Conservation (phyloP, 768 basidiomycete species). For the Suillus brevipes region DNA sequence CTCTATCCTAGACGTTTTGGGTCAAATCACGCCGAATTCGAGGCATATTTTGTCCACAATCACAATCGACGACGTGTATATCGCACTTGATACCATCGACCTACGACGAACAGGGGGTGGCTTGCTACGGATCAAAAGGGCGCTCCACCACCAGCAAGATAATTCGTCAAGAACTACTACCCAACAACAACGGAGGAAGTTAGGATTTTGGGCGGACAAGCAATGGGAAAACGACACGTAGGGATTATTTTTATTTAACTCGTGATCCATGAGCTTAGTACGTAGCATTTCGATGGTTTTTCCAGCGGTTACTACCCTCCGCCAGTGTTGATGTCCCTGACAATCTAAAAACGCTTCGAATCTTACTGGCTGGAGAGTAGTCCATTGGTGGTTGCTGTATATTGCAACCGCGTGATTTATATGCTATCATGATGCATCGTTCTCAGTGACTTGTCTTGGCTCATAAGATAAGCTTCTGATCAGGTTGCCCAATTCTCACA, state of each 20-base stretch:
- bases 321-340: background rate
- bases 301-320: background rate
- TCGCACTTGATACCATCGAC: too few relatives aligned
- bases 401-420: too few relatives aligned
- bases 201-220: too few relatives aligned
- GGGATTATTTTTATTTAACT: background rate
- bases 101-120: background rate
- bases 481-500: too few relatives aligned
- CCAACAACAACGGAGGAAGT: too few relatives aligned
- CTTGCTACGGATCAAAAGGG: background rate
- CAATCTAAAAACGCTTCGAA: too few relatives aligned
- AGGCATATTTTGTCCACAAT: background rate
- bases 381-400: too few relatives aligned
- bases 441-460: too few relatives aligned
- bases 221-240: background rate
- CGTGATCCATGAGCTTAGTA: background rate
- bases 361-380: too few relatives aligned
- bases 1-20: background rate
- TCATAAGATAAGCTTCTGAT: too few relatives aligned
- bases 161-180: background rate
- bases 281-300: background rate
- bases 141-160: too few relatives aligned
- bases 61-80: background rate
- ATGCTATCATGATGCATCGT: too few relatives aligned
- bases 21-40: background rate